phyloP scores from a whole-genome alignment of 2,329 filamentous ascomycete genomes.

The Colletotrichum coccodes region DNA sequence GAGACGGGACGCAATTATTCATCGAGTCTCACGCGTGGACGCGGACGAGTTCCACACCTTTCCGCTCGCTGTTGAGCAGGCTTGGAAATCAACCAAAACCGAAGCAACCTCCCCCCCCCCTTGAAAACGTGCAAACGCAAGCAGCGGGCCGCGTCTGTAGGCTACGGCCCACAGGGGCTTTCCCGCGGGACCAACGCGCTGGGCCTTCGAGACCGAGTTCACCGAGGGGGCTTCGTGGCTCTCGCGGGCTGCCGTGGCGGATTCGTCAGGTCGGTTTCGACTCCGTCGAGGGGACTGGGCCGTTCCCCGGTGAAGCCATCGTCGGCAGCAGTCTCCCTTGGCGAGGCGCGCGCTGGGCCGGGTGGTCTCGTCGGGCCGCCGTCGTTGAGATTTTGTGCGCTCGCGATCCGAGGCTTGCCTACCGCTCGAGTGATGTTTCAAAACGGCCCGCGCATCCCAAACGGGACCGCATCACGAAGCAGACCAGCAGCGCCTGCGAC shows the following conservation, averaged over 20 bases:
- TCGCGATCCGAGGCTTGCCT: no score
- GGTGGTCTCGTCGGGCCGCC: no score
- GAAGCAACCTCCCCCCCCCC: neutral
- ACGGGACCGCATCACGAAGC: neutral
- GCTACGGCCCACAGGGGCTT: neutral
- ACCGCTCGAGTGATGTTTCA: no score
- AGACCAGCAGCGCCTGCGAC: neutral
- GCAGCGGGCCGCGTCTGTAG: conserved; percentile 2
- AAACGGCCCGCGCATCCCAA: no score
- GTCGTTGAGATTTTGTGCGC: no score
- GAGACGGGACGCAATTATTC: conserved; percentile 16
- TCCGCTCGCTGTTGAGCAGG: neutral
- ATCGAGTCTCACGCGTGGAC: no score
- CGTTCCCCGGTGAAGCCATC: no score
- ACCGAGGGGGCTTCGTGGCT: no score
- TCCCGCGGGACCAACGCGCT: neutral
- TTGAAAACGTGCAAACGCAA: conserved; percentile 8
- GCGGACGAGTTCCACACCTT: conserved; percentile 3
- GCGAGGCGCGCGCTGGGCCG: no score
- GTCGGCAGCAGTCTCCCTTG: neutral
- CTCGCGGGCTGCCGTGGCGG: no score
- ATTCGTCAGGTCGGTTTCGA: neutral
- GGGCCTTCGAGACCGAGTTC: neutral
- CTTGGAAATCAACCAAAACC: conserved; percentile 15
- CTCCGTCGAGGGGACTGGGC: neutral